Conservation (phyloP, 192 early-diverging fungal genomes). For the Entomortierella chlamydospora region DNA sequence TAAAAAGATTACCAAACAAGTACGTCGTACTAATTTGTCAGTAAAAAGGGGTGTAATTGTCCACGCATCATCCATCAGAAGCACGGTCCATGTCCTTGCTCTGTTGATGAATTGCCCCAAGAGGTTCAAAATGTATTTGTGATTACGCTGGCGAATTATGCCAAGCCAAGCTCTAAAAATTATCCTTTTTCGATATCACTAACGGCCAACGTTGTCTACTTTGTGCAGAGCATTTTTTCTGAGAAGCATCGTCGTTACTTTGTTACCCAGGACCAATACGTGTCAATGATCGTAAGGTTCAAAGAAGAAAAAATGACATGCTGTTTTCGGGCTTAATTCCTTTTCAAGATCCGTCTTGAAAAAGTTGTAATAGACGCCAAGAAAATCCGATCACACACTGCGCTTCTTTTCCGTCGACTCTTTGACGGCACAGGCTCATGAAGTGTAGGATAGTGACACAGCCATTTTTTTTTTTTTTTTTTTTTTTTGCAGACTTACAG, state of each 20-base stretch:
- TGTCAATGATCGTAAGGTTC: slow-evolving; percentile 1
- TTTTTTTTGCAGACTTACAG: slow-evolving; percentile 60
- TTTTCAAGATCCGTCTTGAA: neutral
- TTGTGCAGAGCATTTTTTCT: too few relatives aligned
- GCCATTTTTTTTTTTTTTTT: slow-evolving; percentile 1
- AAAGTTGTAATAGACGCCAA: neutral
- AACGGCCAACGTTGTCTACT: too few relatives aligned
- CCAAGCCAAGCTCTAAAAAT: too few relatives aligned
- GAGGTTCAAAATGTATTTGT: neutral
- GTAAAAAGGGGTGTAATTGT: neutral
- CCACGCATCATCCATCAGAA: neutral
- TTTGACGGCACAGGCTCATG: too few relatives aligned
- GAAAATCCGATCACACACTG: too few relatives aligned
- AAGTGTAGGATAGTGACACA: too few relatives aligned
- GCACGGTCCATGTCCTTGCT: neutral
- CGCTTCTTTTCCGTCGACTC: too few relatives aligned
- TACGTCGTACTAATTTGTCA: neutral
- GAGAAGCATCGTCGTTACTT: too few relatives aligned
- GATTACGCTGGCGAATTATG: too few relatives aligned
- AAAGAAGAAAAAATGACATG: neutral
- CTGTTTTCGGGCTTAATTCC: neutral
- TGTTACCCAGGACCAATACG: neutral
- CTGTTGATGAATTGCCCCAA: neutral
- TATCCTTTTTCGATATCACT: too few relatives aligned
- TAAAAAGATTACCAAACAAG: neutral